These are phyloP conservation scores for Pichia sp. DNA, from an alignment of 1,139 yeast species.

Conservation along the genomic window DNA sequence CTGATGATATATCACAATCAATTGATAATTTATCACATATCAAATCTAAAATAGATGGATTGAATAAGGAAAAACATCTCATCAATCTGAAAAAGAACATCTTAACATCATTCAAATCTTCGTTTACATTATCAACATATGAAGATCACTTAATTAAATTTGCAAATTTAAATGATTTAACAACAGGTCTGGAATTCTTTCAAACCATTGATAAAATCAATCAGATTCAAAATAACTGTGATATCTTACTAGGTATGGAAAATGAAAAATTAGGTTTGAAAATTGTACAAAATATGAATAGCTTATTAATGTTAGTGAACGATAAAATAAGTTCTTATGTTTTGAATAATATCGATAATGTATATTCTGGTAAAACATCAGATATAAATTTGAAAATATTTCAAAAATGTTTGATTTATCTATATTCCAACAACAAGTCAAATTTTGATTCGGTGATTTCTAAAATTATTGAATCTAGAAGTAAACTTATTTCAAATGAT, in stretches of 20 bases:
- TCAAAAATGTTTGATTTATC: conserved; percentile 27
- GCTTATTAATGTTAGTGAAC: conserved; percentile 45
- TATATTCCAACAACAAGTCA: conserved; percentile 27
- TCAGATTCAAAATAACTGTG: conserved; percentile 58
- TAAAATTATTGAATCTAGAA: conserved; percentile 53
- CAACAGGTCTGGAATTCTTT: conserved; percentile 56
- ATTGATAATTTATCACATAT: conserved; percentile 24
- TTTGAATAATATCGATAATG: conserved; percentile 24
- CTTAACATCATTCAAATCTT: conserved; percentile 50
- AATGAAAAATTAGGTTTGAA: conserved; percentile 66
- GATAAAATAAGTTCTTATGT: conserved; percentile 41
- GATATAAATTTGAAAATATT: conserved; percentile 13
- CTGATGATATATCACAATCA: conserved; percentile 26
- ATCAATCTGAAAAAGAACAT: conserved; percentile 48
- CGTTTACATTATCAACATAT: conserved; percentile 63
- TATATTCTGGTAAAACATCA: conserved; percentile 19
- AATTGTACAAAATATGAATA: conserved; percentile 56
- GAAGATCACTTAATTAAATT: conserved; percentile 49
- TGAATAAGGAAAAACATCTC: conserved; percentile 25
- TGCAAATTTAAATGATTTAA: conserved; percentile 34
- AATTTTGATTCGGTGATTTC: conserved; percentile 47
- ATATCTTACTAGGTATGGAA: conserved; percentile 59
- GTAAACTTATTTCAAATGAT: conserved; percentile 51
- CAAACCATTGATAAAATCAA: conserved; percentile 54
- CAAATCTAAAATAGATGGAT: background rate